phyloP scores from a whole-genome alignment of 2,329 filamentous ascomycete species.

The Chrysoporthe deuterocubensis region DNA sequence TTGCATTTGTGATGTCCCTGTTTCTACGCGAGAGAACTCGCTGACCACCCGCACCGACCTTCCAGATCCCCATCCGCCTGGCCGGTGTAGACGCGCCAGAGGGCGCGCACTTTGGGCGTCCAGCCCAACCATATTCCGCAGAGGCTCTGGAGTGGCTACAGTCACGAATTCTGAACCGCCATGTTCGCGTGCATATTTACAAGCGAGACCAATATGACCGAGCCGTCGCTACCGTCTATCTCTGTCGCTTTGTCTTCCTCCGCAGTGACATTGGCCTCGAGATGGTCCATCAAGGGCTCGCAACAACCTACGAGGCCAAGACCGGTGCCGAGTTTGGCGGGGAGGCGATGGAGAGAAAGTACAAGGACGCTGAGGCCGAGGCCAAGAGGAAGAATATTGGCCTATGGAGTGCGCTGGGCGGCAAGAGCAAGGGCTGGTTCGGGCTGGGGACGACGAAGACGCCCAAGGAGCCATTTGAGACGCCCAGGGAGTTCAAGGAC shows the following conservation, averaged over 20 bases:
- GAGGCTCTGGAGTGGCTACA: constrained; percentile 86
- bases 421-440: constrained; percentile 52
- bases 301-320: constrained; percentile 94
- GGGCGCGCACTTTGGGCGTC: constrained; percentile 86
- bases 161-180: constrained; percentile 69
- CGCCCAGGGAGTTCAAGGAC: constrained; percentile 85
- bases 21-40: not conserved
- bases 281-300: constrained; percentile 84
- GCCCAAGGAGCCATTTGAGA: constrained; percentile 62
- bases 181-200: constrained; percentile 82
- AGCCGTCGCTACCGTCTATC: constrained; percentile 82
- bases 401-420: constrained; percentile 67
- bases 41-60: not conserved
- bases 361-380: constrained; percentile 67
- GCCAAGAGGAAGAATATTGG: constrained; percentile 69
- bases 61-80: constrained; percentile 81
- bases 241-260: constrained; percentile 67
- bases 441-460: constrained; percentile 27
- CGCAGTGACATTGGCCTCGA: constrained; percentile 83
- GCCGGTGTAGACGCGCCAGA: constrained; percentile 95
- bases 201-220: constrained; percentile 90
- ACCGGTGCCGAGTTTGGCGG: constrained; percentile 86
- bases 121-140: constrained; percentile 79
- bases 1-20: not conserved
- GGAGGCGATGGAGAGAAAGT: constrained; percentile 59